A percentile compares a stretch with the other conserved stretches of the same genome.
Evolutionary conservation across 1,284 basidiomycete genomes (phyloP).

Genomic region (Anthracocystis setariae): DNA sequence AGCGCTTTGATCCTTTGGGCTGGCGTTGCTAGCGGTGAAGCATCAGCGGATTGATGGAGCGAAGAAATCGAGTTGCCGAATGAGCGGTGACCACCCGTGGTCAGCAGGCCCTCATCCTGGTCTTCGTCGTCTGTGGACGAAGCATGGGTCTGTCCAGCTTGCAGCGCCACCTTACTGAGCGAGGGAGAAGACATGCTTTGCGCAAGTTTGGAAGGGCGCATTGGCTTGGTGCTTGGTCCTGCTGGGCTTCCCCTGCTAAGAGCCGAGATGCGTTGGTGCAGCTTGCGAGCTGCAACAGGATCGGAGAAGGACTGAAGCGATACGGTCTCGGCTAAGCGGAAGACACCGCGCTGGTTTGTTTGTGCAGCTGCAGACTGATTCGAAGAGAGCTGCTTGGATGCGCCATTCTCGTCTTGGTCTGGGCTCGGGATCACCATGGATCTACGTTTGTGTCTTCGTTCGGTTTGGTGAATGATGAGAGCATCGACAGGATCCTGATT

Average conservation of each 20-base stretch:
- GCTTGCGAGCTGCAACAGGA: constrained; percentile 32
- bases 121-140: background rate
- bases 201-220: constrained; percentile 31
- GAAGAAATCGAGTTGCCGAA: constrained; percentile 26
- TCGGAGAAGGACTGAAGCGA: constrained; percentile 52
- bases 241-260: constrained; percentile 18
- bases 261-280: constrained; percentile 46
- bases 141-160: background rate
- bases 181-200: constrained; percentile 39
- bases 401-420: background rate
- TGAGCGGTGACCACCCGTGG: constrained; percentile 19
- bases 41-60: constrained; percentile 19
- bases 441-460: constrained; percentile 34
- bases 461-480: constrained; percentile 52
- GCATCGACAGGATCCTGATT: constrained; percentile 61
- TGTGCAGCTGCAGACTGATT: background rate
- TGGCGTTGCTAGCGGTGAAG: constrained; percentile 14
- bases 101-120: background rate
- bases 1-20: constrained; percentile 36
- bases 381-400: constrained; percentile 1
- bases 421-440: constrained; percentile 20
- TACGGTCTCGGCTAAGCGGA: constrained; percentile 60
- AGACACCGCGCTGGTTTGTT: constrained; percentile 44
- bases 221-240: constrained; percentile 26
- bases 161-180: constrained; percentile 13